Conservation (phyloP, 257 asterid genomes). For the Solanum paucissectum region DNA sequence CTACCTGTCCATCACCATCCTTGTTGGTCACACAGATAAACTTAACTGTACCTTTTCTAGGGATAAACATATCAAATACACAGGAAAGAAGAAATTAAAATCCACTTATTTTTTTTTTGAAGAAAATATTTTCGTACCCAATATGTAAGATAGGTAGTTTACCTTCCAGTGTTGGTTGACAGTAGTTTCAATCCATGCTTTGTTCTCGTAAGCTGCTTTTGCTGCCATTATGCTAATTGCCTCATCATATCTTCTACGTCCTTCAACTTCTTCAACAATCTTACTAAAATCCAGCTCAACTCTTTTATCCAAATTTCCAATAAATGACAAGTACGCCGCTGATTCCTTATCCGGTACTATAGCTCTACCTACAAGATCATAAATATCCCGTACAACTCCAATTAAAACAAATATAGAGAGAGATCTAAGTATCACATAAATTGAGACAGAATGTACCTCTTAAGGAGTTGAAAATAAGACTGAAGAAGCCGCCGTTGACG, state of each 20-base stretch:
- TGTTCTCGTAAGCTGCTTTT: conserved; percentile 56
- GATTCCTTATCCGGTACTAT: conserved; percentile 19
- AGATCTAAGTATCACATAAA: neutral
- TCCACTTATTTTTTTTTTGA: no score
- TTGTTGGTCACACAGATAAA: no score
- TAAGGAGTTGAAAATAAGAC: neutral
- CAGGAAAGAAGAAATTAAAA: no score
- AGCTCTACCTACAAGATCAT: conserved; percentile 24
- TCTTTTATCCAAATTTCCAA: conserved; percentile 44
- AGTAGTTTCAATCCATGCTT: conserved; percentile 14
- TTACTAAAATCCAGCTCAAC: conserved; percentile 30
- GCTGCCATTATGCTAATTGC: conserved; percentile 50
- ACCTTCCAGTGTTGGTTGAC: conserved; percentile 64
- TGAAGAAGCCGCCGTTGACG: conserved; percentile 18
- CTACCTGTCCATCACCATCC: no score
- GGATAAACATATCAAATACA: no score
- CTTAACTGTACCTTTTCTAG: no score
- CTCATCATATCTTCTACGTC: conserved; percentile 22
- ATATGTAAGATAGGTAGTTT: neutral
- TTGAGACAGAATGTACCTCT: neutral
- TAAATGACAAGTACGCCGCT: conserved; percentile 16
- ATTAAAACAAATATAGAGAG: neutral
- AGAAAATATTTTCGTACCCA: no score
- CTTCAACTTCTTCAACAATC: conserved; percentile 20
- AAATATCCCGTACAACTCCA: neutral